phyloP scores from a whole-genome alignment of 306 rosid genomes.

The Boehmeria nivea region DNA sequence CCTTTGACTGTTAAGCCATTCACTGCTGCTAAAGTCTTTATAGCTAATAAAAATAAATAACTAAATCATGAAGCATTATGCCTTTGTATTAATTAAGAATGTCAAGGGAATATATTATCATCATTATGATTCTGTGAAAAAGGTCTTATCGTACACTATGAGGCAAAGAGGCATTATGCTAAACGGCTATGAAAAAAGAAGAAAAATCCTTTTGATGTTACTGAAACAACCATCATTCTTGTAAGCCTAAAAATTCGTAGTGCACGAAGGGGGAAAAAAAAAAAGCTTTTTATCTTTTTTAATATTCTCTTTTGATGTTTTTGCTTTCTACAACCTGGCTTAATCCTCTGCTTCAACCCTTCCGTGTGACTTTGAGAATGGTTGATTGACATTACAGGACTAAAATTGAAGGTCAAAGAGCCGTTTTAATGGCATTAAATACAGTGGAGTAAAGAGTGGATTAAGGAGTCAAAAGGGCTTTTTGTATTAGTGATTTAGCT shows the following conservation, averaged over 20 bases:
- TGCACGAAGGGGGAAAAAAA: slow-evolving; percentile 12
- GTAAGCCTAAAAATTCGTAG: background rate
- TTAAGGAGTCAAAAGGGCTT: background rate
- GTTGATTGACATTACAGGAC: background rate
- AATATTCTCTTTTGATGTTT: background rate
- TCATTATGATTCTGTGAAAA: slow-evolving; percentile 23
- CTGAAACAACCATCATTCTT: background rate
- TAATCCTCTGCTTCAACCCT: background rate
- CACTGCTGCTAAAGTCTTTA: slow-evolving; percentile 9
- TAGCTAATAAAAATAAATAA: background rate
- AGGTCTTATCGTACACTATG: background rate
- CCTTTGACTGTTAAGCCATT: background rate
- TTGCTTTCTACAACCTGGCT: background rate
- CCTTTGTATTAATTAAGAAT: no score
- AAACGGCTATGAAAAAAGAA: slow-evolving; percentile 12
- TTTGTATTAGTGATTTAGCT: background rate
- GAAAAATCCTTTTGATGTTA: background rate
- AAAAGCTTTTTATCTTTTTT: background rate
- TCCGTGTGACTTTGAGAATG: background rate
- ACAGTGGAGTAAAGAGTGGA: background rate
- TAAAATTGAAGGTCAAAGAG: background rate
- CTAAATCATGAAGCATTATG: slow-evolving; percentile 21
- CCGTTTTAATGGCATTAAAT: background rate
- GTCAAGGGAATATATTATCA: no score
- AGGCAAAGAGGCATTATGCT: background rate